A percentile compares a stretch with the other conserved stretches of the same genome.
phyloP scores from a whole-genome alignment of 2,329 filamentous ascomycete genomes.

The Diaporthe longicolla region DNA sequence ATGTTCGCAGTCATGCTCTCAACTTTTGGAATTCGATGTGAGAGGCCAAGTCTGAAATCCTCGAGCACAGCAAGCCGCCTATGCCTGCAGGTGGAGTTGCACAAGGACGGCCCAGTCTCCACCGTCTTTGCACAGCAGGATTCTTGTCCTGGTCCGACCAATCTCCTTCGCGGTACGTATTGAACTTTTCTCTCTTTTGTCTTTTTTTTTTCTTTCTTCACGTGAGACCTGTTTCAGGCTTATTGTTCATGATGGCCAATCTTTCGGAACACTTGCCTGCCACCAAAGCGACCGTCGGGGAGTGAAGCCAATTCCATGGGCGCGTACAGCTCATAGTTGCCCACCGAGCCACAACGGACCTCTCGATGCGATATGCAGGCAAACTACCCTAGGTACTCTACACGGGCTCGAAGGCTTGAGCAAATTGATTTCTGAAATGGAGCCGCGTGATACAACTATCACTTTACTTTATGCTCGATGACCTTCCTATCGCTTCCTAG shows the following conservation, averaged over 20 bases:
- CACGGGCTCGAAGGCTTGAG: neutral
- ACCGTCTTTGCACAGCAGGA: constrained; percentile 2
- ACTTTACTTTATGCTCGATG: neutral
- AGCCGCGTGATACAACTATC: neutral
- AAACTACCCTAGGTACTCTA: too few relatives aligned
- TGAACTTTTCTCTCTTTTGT: neutral
- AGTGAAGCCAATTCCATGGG: neutral
- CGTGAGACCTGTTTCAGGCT: neutral
- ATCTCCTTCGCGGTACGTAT: neutral
- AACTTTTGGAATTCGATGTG: neutral
- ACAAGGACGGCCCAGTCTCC: constrained; percentile 9
- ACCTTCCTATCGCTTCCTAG: neutral
- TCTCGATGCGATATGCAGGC: neutral
- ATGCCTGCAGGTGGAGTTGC: constrained; percentile 1
- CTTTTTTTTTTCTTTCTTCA: neutral
- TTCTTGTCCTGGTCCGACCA: neutral
- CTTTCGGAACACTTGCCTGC: neutral
- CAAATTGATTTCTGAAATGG: neutral
- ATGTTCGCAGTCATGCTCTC: neutral
- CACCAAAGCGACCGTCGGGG: too few relatives aligned
- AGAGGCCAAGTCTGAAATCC: neutral
- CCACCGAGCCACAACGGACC: neutral
- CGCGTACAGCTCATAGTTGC: neutral
- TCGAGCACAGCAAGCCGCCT: neutral
- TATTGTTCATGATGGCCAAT: neutral